A percentile compares a stretch with the other conserved stretches of the same genome.
Conservation (phyloP, 2,329 filamentous ascomycete genomes). For the Cadophora sp. region DNA sequence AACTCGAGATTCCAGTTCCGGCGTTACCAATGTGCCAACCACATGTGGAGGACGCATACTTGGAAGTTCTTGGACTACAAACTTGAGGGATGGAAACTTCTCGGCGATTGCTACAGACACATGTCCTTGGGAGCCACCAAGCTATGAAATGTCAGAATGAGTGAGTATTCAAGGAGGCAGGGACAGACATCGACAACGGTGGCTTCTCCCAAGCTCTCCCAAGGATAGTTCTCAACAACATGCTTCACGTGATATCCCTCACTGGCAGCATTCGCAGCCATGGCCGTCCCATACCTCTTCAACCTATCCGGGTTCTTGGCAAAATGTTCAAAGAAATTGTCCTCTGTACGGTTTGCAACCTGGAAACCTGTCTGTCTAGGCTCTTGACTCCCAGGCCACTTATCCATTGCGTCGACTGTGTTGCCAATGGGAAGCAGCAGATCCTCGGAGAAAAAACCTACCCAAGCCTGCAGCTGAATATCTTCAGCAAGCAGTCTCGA, state of each 20-base stretch:
- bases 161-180: background rate
- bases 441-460: conserved; percentile 43
- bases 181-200: conserved; percentile 38
- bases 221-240: conserved; percentile 39
- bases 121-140: conserved; percentile 40
- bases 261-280: too few relatives aligned
- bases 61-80: conserved; percentile 35
- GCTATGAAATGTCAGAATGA: background rate
- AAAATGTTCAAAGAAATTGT: too few relatives aligned
- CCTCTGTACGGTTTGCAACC: too few relatives aligned
- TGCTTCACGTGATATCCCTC: too few relatives aligned
- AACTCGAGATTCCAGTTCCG: conserved; percentile 34
- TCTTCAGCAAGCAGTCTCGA: conserved; percentile 48
- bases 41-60: conserved; percentile 53
- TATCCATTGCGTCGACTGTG: conserved; percentile 42
- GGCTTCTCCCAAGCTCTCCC: conserved; percentile 37
- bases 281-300: too few relatives aligned
- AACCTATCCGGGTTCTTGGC: too few relatives aligned
- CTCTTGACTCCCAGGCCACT: conserved; percentile 43
- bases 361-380: conserved; percentile 46
- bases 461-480: conserved; percentile 43
- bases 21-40: conserved; percentile 38
- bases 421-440: conserved; percentile 43
- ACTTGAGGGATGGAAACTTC: conserved; percentile 37
- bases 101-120: conserved; percentile 38